Evolutionary conservation across 345 rosid species (phyloP).

Genomic region (Arabis alpina): DNA sequence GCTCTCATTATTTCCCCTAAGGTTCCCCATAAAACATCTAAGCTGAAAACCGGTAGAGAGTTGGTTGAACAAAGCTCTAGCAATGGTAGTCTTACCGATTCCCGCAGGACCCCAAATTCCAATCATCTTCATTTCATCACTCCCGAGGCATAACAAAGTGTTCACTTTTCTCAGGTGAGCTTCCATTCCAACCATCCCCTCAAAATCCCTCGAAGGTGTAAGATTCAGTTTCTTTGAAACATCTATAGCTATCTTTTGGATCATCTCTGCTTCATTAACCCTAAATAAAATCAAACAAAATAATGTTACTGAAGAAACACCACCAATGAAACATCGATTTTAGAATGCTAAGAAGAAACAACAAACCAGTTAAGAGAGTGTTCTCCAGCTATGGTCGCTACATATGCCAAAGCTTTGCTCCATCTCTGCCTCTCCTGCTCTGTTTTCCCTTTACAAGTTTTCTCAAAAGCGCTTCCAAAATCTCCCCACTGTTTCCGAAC

Average conservation of each 20-base stretch:
- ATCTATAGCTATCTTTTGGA: background rate
- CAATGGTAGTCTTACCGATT: slow-evolving; percentile 17
- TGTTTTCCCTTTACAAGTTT: no score
- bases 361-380: no score
- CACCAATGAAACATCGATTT: no score
- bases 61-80: background rate
- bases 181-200: slow-evolving; percentile 1
- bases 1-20: no score
- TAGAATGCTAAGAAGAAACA: no score
- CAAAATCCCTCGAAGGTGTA: background rate
- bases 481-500: no score
- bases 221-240: background rate
- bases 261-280: background rate
- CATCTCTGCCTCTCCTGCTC: no score
- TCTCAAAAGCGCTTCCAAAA: no score
- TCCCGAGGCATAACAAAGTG: background rate
- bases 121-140: background rate
- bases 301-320: no score
- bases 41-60: background rate
- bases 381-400: no score
- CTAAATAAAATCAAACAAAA: background rate
- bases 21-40: background rate
- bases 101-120: slow-evolving; percentile 21
- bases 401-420: no score
- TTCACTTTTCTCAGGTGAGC: background rate